A percentile compares a stretch with the other conserved stretches of the same genome.
Evolutionary conservation across 805 yeast genomes (phyloP).

Genomic region (Schizosaccharomyces lindneri): DNA sequence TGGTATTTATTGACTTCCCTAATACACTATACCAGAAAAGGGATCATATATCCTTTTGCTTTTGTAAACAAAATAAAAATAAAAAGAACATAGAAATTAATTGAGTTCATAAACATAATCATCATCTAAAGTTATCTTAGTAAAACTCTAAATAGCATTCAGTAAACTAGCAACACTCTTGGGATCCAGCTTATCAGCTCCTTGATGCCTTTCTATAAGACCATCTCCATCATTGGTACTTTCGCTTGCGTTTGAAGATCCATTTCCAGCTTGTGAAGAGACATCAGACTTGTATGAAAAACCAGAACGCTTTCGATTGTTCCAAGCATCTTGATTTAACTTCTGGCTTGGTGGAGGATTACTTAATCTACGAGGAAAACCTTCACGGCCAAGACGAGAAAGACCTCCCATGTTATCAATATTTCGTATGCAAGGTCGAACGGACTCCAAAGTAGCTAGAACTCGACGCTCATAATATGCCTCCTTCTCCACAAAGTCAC

Average conservation of each 20-base stretch:
- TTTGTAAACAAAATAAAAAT: too few species aligned
- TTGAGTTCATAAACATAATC: too few species aligned
- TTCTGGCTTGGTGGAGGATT: neutral
- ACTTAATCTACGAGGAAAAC: neutral
- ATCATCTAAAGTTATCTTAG: neutral
- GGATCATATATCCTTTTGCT: too few species aligned
- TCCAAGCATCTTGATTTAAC: neutral
- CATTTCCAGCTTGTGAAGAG: neutral
- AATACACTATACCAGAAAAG: too few species aligned
- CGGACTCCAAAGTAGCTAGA: constrained; percentile 44
- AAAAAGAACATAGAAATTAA: too few species aligned
- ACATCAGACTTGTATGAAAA: neutral
- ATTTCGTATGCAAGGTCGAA: constrained; percentile 43
- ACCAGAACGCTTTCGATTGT: neutral
- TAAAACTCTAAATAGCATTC: neutral
- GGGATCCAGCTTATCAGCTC: neutral
- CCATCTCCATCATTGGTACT: neutral
- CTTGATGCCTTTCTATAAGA: neutral
- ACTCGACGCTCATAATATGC: constrained; percentile 74
- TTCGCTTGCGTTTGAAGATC: neutral
- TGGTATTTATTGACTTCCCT: too few species aligned
- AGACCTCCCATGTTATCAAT: constrained; percentile 63
- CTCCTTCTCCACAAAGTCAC: constrained; percentile 36
- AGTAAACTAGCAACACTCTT: neutral
- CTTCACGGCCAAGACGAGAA: constrained; percentile 55